Evolutionary conservation across 805 yeast genomes (phyloP).

Genomic region (Cyberlindnera mrakii): DNA sequence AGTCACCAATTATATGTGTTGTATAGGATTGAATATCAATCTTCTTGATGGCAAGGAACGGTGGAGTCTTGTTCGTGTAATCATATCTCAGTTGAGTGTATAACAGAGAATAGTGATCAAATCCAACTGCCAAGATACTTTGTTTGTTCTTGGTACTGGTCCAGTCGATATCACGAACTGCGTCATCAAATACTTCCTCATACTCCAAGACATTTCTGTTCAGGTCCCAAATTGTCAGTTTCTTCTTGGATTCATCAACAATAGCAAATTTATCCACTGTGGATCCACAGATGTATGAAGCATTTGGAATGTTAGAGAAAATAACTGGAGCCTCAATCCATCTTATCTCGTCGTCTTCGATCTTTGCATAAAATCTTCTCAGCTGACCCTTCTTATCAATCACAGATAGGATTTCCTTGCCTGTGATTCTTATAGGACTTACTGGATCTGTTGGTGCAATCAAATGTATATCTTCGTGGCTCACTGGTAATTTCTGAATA

Average conservation of each 20-base stretch:
- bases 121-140: constrained; percentile 78
- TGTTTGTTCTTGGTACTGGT: constrained; percentile 60
- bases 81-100: constrained; percentile 85
- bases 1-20: constrained; percentile 79
- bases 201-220: constrained; percentile 62
- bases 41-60: constrained; percentile 69
- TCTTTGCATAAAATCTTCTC: constrained; percentile 39
- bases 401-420: constrained; percentile 45
- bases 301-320: constrained; percentile 48
- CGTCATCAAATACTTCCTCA: constrained; percentile 33
- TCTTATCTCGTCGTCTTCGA: constrained; percentile 25
- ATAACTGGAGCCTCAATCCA: constrained; percentile 52
- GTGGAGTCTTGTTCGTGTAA: constrained; percentile 73
- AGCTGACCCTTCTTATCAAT: constrained; percentile 49
- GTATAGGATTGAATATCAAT: constrained; percentile 69
- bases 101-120: constrained; percentile 51
- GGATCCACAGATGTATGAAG: constrained; percentile 62
- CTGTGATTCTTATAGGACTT: constrained; percentile 28
- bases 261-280: constrained; percentile 72
- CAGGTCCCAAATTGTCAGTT: constrained; percentile 76
- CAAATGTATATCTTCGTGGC: constrained; percentile 31
- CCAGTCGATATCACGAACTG: constrained; percentile 80
- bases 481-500: constrained; percentile 34
- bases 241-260: constrained; percentile 45
- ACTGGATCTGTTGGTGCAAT: constrained; percentile 66